Conservation (phyloP, 805 yeast genomes). For the Starmerella stigmatis region DNA sequence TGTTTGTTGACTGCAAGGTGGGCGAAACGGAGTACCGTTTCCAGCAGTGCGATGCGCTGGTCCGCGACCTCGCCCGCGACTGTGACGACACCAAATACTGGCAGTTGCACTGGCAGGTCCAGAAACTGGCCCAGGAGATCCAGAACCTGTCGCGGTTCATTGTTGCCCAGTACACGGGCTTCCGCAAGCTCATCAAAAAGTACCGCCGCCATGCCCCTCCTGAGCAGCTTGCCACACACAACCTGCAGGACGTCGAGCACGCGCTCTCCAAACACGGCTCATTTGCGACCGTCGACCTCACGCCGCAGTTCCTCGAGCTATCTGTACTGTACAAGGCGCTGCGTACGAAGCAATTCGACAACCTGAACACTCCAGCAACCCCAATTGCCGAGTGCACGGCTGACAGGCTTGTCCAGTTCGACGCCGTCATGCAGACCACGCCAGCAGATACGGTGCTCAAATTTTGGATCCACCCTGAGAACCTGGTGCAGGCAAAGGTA, state of each 20-base stretch:
- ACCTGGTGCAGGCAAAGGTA: constrained; percentile 44
- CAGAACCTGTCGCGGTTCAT: constrained; percentile 63
- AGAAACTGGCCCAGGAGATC: constrained; percentile 40
- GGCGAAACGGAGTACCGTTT: constrained; percentile 56
- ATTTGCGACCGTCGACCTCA: constrained; percentile 51
- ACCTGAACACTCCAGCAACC: not conserved
- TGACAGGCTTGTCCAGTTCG: constrained; percentile 23
- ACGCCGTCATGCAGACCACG: constrained; percentile 29
- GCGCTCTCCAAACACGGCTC: constrained; percentile 41
- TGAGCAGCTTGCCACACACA: constrained; percentile 24
- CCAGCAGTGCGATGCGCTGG: constrained; percentile 33
- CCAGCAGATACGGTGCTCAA: constrained; percentile 31
- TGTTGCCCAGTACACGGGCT: constrained; percentile 59
- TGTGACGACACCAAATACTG: constrained; percentile 14
- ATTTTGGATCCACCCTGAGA: constrained; percentile 53
- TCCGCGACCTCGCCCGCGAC: constrained; percentile 16
- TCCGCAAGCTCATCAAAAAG: constrained; percentile 65
- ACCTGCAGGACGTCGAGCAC: constrained; percentile 23
- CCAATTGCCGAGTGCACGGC: not conserved
- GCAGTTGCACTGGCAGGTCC: constrained; percentile 33
- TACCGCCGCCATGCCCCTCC: constrained; percentile 40
- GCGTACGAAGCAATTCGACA: constrained; percentile 26
- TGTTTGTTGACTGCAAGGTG: constrained; percentile 56
- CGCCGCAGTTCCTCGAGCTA: constrained; percentile 51
- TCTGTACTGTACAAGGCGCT: constrained; percentile 45